Conservation (phyloP, 1,284 basidiomycete species). For the Hymenochaete sp. region DNA sequence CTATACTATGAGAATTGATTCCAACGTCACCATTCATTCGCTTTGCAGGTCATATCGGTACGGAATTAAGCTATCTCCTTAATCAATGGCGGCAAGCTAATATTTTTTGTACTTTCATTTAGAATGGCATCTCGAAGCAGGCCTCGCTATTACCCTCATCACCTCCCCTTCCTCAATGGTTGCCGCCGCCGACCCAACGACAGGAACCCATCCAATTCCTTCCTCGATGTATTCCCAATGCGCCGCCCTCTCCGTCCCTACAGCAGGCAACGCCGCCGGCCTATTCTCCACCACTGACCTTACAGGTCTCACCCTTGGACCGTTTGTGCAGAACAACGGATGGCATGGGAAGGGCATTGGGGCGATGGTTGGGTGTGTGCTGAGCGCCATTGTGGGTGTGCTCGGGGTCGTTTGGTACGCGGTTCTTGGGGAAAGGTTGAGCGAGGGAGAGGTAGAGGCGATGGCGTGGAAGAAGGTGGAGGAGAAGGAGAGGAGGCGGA, state of each 20-base stretch:
- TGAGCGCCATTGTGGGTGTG: conserved; percentile 80
- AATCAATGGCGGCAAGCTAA: no score
- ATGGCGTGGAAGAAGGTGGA: conserved; percentile 50
- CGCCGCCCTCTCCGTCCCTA: conserved; percentile 44
- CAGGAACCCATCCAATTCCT: conserved; percentile 33
- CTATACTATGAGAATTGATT: not conserved
- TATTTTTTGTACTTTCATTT: conserved; percentile 39
- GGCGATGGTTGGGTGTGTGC: conserved; percentile 80
- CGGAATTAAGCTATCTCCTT: no score
- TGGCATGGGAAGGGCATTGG: conserved; percentile 77
- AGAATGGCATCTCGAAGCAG: conserved; percentile 74
- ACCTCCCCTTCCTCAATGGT: conserved; percentile 63
- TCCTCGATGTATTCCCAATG: conserved; percentile 65
- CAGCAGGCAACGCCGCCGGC: conserved; percentile 76
- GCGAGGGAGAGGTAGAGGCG: conserved; percentile 71
- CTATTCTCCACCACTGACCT: conserved; percentile 56
- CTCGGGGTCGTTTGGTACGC: conserved; percentile 76
- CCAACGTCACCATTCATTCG: not conserved
- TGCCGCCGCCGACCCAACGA: conserved; percentile 21
- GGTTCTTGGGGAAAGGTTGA: conserved; percentile 51
- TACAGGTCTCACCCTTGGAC: conserved; percentile 52
- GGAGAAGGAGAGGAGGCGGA: conserved; percentile 45
- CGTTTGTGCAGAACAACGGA: conserved; percentile 63
- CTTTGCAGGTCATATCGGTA: no score
- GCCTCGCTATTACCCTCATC: conserved; percentile 71